Evolutionary conservation across 176 grass and related monocot species (phyloP).

Genomic region (Eleusine coracana): DNA sequence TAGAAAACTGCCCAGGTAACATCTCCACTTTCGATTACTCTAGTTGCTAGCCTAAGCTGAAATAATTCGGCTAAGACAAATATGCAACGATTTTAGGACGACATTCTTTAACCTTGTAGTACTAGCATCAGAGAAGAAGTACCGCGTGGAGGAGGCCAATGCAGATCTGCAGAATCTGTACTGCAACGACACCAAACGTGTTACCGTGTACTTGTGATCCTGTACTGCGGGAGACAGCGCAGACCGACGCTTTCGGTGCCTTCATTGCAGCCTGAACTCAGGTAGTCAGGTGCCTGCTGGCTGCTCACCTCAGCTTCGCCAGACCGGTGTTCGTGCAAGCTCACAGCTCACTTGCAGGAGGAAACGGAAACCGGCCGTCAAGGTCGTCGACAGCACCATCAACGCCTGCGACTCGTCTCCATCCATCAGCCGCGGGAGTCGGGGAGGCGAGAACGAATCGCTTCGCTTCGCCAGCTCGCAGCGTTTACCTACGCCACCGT

Average conservation of each 20-base stretch:
- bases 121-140: background rate
- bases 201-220: conserved; percentile 21
- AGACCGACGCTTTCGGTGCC: background rate
- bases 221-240: background rate
- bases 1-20: no score
- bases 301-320: background rate
- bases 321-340: background rate
- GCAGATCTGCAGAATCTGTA: conserved; percentile 1
- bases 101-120: background rate
- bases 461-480: conserved; percentile 10
- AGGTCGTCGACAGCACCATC: no score
- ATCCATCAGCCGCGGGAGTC: background rate
- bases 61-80: no score
- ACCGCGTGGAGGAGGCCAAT: background rate
- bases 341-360: background rate
- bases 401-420: no score
- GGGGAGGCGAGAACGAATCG: background rate
- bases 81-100: no score
- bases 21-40: no score
- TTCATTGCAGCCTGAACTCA: background rate
- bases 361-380: no score
- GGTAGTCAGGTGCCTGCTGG: background rate
- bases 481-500: conserved; percentile 33
- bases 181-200: background rate
- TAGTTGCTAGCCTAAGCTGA: no score